Evolutionary conservation across 2,329 filamentous ascomycete species (phyloP), one percentile per base, ranked within the genome.

Genomic region (Rutstroemia sp.): DNA sequence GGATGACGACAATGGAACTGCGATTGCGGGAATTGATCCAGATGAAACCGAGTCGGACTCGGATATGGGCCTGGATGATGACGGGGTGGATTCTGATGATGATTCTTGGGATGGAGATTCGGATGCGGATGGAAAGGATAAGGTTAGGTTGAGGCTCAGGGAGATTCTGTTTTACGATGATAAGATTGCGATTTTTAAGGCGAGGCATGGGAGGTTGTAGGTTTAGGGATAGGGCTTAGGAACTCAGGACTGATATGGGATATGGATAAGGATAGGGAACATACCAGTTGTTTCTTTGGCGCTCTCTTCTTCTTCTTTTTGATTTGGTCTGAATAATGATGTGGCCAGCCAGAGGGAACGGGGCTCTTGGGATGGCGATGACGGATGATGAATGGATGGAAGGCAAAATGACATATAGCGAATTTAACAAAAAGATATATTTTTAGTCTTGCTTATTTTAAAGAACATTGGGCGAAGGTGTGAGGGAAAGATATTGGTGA

Each of bases 81-180:
- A 42, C n/a, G 45, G 23, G 5, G 46, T 14, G n/a, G 74, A 76
- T 8, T 47, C 37, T 44, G 78, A 75, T 48, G 75, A 77, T 54
- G 79, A 81, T 59, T 78, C 76, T 4, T 76, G 77, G 49, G 67
- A 74, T 61, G 76, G 78, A 38, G 77, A 77, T 19, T 73, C 74
- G 5, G 72, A 75, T 38, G 73, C 74, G 5, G 72, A 75, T 34
- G 66, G 63, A 21, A 63, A 64, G 16, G 70, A 74, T 41, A 72
- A 69, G 52, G 67, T 71, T 30, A 73, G 78, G 64, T 77, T 92
- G 58, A 78, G 83, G 54, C 73, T 92, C 62, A 77, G 87, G 59
- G 88, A 92, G 74, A 92, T 94, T 61, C 71, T 92, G 60, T 92
- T 90, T 71, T 92, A 90, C 66, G 89, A 92, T 69, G 88, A 92